phyloP scores from a whole-genome alignment of 129 eudicot species.

The Chrysanthemum makinoi region DNA sequence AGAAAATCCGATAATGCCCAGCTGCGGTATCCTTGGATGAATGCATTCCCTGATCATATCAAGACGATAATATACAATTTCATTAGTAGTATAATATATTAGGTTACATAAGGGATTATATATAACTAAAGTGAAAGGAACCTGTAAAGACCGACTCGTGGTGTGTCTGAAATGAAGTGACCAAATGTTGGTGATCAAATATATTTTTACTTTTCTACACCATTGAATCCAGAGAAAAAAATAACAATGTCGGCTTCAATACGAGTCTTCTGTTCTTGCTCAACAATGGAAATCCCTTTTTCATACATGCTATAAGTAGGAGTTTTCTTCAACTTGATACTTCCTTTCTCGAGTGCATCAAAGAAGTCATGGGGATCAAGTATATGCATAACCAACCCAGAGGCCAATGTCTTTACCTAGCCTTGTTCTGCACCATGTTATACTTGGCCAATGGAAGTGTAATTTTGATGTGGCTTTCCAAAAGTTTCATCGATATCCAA shows the following conservation, averaged over 20 bases:
- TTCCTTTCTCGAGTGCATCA: constrained; percentile 42
- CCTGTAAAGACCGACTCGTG: constrained; percentile 29
- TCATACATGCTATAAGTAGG: constrained; percentile 33
- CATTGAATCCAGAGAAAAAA: constrained; percentile 64
- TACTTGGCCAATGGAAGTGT: constrained; percentile 47
- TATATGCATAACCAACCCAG: constrained; percentile 30
- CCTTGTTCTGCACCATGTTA: constrained; percentile 48
- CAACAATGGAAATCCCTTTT: constrained; percentile 49
- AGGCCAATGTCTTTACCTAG: constrained; percentile 31
- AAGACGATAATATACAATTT: neutral
- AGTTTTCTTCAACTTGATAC: constrained; percentile 47
- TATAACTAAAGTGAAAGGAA: neutral
- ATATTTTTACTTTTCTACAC: constrained; percentile 50
- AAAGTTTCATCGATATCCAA: constrained; percentile 54
- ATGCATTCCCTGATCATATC: constrained; percentile 4
- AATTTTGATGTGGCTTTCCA: constrained; percentile 42
- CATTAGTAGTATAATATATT: neutral
- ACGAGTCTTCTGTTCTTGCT: constrained; percentile 15
- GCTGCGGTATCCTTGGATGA: constrained; percentile 7
- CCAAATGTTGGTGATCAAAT: constrained; percentile 41
- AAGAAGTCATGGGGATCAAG: constrained; percentile 35
- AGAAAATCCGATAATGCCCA: constrained; percentile 45
- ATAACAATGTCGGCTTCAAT: constrained; percentile 52
- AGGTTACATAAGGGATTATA: neutral
- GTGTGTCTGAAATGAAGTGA: constrained; percentile 38